These are phyloP conservation scores for Aspergillus melleus DNA, from an alignment of 2,329 filamentous ascomycete species.

Conservation along the genomic window DNA sequence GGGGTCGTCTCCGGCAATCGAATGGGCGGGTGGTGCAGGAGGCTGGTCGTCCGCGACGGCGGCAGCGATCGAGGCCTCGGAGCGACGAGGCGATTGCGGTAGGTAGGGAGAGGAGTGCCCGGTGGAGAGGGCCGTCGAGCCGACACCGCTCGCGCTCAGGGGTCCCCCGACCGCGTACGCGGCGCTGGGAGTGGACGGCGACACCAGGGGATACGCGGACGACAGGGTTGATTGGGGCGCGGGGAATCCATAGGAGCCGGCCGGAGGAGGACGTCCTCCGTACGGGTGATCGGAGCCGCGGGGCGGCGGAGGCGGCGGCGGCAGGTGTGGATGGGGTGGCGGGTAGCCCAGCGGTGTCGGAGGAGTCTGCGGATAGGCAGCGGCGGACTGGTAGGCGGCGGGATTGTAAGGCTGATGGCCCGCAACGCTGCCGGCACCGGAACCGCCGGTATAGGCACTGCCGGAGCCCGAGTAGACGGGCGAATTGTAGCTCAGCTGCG, in stretches of 20 bases:
- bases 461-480: constrained; percentile 53
- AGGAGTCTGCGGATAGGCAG: constrained; percentile 28
- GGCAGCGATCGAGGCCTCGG: constrained; percentile 17
- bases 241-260: constrained; percentile 28
- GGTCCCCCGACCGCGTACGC: constrained; percentile 21
- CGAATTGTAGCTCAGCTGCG: constrained; percentile 68
- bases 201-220: constrained; percentile 30
- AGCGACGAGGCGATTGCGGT: constrained; percentile 24
- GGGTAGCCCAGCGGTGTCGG: constrained; percentile 36
- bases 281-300: constrained; percentile 41
- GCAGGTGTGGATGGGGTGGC: constrained; percentile 26
- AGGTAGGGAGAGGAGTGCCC: constrained; percentile 17
- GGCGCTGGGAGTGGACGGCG: constrained; percentile 19
- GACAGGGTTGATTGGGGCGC: constrained; percentile 26
- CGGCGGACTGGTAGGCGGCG: constrained; percentile 47
- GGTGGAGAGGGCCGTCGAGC: constrained; percentile 2
- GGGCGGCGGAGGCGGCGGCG: constrained; percentile 40
- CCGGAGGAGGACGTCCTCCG: constrained; percentile 33
- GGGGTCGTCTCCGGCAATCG: constrained; percentile 21
- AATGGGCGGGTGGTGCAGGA: constrained; percentile 35
- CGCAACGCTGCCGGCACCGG: constrained; percentile 5
- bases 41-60: constrained; percentile 32
- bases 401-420: constrained; percentile 51
- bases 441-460: constrained; percentile 25
- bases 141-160: background rate